Conservation (phyloP, 257 asterid species). For the Thymus mandschuricus region DNA sequence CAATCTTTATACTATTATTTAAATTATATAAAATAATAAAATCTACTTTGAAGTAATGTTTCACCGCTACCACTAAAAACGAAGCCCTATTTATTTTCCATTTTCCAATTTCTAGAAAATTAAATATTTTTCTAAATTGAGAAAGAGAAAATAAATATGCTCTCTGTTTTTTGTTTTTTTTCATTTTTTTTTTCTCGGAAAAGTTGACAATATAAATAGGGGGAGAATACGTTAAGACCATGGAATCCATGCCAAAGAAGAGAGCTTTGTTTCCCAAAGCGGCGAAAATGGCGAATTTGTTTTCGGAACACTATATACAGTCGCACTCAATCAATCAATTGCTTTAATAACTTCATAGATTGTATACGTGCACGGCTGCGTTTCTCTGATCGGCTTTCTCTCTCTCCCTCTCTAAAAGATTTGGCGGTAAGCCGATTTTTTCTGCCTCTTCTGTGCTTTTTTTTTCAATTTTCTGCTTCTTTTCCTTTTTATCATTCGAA, state of each 20-base stretch:
- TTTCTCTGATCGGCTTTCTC: constrained; percentile 38
- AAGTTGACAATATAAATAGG: constrained; percentile 34
- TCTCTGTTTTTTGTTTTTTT: neutral
- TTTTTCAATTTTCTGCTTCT: constrained; percentile 14
- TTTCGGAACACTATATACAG: neutral
- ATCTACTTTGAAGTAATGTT: neutral
- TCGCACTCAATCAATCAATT: constrained; percentile 23
- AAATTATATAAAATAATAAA: too few relatives aligned
- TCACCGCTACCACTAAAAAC: neutral
- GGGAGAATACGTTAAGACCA: constrained; percentile 39
- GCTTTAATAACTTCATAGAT: neutral
- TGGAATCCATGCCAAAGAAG: constrained; percentile 12
- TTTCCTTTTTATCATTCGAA: neutral
- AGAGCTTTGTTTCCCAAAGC: constrained; percentile 32
- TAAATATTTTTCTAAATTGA: neutral
- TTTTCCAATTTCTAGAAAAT: neutral
- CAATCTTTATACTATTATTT: too few relatives aligned
- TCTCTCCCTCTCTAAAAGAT: constrained; percentile 40
- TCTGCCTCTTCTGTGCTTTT: constrained; percentile 37
- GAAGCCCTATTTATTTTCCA: neutral
- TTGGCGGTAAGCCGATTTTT: constrained; percentile 64
- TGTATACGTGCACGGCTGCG: constrained; percentile 33
- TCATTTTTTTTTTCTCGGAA: neutral
- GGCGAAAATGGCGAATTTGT: constrained; percentile 53
- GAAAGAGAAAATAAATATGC: neutral